Evolutionary conservation across 2,329 filamentous ascomycete species (phyloP).

Genomic region (Dothistroma pini): DNA sequence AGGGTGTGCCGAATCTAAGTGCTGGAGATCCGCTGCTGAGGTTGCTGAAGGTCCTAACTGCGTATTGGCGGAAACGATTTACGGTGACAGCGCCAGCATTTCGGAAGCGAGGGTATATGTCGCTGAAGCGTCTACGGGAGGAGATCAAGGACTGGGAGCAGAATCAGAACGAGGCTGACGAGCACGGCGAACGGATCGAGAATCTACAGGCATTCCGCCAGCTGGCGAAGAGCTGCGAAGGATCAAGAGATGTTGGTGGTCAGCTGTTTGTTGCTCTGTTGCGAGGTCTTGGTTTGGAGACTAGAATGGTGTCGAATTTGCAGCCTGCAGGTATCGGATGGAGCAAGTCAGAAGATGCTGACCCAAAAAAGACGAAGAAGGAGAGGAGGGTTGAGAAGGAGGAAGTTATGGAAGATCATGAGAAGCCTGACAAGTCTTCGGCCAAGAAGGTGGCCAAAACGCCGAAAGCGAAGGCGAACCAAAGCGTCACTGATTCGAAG

Average conservation of each 20-base stretch:
- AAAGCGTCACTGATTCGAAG: background rate
- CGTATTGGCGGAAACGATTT: constrained; percentile 88
- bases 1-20: constrained; percentile 70
- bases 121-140: constrained; percentile 69
- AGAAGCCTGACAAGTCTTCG: constrained; percentile 5
- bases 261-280: constrained; percentile 87
- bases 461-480: constrained; percentile 10
- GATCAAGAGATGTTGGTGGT: constrained; percentile 81
- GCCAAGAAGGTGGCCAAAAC: constrained; percentile 15
- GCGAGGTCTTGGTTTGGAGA: constrained; percentile 74
- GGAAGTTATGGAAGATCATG: constrained; percentile 12
- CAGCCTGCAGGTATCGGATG: constrained; percentile 89
- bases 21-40: constrained; percentile 76
- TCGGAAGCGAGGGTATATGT: constrained; percentile 86
- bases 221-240: constrained; percentile 65
- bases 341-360: constrained; percentile 79
- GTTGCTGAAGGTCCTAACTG: constrained; percentile 69
- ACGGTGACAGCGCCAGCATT: constrained; percentile 71
- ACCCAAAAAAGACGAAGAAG: constrained; percentile 42
- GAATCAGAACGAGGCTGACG: constrained; percentile 57
- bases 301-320: constrained; percentile 76
- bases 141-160: constrained; percentile 67
- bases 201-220: constrained; percentile 64
- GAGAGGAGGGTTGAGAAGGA: constrained; percentile 22
- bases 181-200: constrained; percentile 74